Base-by-base conservation (phyloP, 139 green algal genomes). In the Pleodorina starrii region DNA sequence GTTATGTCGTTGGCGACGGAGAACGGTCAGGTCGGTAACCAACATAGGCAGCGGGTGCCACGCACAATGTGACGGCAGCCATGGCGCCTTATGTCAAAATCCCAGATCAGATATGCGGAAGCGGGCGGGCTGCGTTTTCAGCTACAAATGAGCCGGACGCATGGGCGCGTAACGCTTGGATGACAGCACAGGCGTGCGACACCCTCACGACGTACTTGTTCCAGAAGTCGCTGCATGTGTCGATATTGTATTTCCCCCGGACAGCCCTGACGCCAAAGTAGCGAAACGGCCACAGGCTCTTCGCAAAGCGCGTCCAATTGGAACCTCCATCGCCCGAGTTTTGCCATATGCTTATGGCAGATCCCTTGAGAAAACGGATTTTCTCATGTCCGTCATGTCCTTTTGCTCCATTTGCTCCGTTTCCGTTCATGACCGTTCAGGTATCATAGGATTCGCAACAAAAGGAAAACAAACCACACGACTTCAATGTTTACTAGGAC, bases 181-280 rank as follows among this genome's bases (percentile, higher is more conserved):
- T n/a, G n/a, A n/a, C n/a, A n/a, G n/a, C n/a, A n/a, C n/a, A n/a
- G n/a, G n/a, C n/a, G n/a, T n/a, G n/a, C n/a, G n/a, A n/a, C n/a
- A n/a, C 48, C 11, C 48, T 57, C 11, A 57, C 63, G 38, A 76
- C 68, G 75, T 90, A 97, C 87, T 86, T 92, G 75, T 96, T 93
- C 95, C 95, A 97, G 44, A 97, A 97, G 89, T 97, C 93, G 51
- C 87, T 94, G 32, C 86, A 93, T 35, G 81, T 83, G 43, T 91
- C 91, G 51, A 94, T 86, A 42, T 93, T 93, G 76, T 89, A 71
- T 21, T 79, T 92, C 17, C 76, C 93, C 12, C 90, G 71, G 63
- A 87, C 91, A 35, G 77, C 92, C 60, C 50, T 72, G 21, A 91
- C 38, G 40, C 90, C 91, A 16, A 85, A 89, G 27, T 91, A 57